Evolutionary conservation across 768 basidiomycete species (phyloP).

Genomic region (Crucibulum laeve): DNA sequence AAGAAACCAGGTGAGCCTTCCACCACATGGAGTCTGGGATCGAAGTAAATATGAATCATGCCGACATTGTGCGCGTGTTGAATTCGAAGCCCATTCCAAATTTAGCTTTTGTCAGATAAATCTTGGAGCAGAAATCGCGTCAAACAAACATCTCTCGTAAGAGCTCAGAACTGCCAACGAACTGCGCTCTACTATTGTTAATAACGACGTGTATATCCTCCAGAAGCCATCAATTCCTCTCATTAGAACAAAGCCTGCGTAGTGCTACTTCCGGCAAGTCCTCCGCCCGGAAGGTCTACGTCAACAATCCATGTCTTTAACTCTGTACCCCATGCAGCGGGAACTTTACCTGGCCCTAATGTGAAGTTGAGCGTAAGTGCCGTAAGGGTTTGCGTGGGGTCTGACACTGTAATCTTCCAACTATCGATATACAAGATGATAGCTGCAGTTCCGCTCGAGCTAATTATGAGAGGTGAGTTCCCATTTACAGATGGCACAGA

Average conservation of each 20-base stretch:
- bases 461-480: conserved; percentile 24
- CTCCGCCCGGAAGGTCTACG: conserved; percentile 19
- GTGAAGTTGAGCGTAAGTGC: conserved; percentile 23
- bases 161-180: too few relatives aligned
- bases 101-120: too few relatives aligned
- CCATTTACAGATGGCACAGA: conserved; percentile 17
- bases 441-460: conserved; percentile 26
- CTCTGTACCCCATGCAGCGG: conserved; percentile 20
- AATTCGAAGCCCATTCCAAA: too few relatives aligned
- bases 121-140: too few relatives aligned
- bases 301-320: conserved; percentile 23
- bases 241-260: conserved; percentile 13
- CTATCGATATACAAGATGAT: conserved; percentile 27
- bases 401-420: conserved; percentile 38
- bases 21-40: too few relatives aligned
- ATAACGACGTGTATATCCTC: conserved; percentile 5
- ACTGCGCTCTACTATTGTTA: too few relatives aligned
- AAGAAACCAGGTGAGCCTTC: too few relatives aligned
- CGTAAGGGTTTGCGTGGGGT: conserved; percentile 39
- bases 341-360: conserved; percentile 12
- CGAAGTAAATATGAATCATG: too few relatives aligned
- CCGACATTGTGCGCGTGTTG: too few relatives aligned
- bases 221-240: not conserved
- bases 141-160: not conserved
- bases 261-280: conserved; percentile 18